Percentiles rank a stretch among this genome's conserved stretches.
phyloP scores from a whole-genome alignment of 768 basidiomycete species.

The Mycena latifolia region DNA sequence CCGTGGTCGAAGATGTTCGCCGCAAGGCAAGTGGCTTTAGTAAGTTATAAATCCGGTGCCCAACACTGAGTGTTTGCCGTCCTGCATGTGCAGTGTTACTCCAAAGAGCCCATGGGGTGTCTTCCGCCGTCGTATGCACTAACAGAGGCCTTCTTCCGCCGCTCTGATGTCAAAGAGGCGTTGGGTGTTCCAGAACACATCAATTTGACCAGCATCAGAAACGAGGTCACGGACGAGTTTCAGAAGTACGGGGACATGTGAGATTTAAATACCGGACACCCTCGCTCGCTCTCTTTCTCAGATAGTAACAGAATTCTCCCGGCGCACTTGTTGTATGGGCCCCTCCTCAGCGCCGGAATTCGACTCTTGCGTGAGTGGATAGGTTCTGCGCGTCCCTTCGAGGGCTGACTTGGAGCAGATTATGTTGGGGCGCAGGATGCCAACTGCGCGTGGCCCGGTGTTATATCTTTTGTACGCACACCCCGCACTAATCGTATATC shows the following conservation, averaged over 20 bases:
- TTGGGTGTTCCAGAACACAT: conserved; percentile 38
- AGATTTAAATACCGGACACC: not conserved
- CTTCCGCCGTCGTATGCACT: conserved; percentile 34
- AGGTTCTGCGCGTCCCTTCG: no score
- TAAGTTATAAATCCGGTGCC: not conserved
- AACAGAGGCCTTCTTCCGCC: conserved; percentile 37
- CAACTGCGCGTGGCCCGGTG: no score
- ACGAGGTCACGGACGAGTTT: conserved; percentile 32
- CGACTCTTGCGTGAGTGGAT: conserved; percentile 39
- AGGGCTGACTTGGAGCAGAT: conserved; percentile 36
- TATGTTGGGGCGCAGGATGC: conserved; percentile 43
- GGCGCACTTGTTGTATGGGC: conserved; percentile 41
- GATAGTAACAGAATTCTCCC: not conserved
- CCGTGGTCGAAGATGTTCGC: conserved; percentile 4
- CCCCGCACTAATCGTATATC: no score
- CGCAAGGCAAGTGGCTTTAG: conserved; percentile 12
- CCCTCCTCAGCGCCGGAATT: no score
- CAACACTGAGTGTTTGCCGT: not conserved
- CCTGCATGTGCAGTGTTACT: conserved; percentile 15
- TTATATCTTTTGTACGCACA: conserved; percentile 39
- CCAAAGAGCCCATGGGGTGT: conserved; percentile 22
- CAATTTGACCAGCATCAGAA: conserved; percentile 33
- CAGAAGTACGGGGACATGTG: conserved; percentile 37
- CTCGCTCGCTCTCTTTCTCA: not conserved
- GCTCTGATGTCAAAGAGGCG: conserved; percentile 26